Evolutionary conservation across 208 protist species (phyloP).

Genomic region (Trypanosoma rangeli): DNA sequence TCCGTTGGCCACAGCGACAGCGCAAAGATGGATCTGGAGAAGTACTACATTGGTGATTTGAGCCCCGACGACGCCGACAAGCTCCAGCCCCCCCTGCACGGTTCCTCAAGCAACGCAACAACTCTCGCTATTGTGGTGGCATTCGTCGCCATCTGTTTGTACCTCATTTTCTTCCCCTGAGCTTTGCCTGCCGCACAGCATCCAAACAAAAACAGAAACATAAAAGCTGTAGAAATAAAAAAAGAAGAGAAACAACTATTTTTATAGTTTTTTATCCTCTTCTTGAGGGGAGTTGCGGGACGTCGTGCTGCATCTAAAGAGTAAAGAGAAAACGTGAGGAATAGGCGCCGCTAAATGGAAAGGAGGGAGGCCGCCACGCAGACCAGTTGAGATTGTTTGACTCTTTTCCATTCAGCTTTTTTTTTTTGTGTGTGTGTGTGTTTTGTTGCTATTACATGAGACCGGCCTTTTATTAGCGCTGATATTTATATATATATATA

Average conservation of each 20-base stretch:
- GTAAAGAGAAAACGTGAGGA: too few species aligned
- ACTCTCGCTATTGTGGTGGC: constrained; percentile 35
- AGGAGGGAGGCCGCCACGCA: too few species aligned
- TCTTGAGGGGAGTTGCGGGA: too few species aligned
- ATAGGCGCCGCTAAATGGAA: too few species aligned
- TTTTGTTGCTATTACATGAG: too few species aligned
- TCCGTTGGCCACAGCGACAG: constrained; percentile 71
- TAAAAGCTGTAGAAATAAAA: neutral
- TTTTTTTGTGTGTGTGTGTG: too few species aligned
- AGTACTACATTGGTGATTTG: constrained; percentile 81
- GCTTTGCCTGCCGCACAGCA: neutral
- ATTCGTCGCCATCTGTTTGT: constrained; percentile 27
- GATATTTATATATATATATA: too few species aligned
- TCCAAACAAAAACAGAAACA: neutral
- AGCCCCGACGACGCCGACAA: constrained; percentile 47
- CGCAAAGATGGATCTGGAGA: constrained; percentile 63
- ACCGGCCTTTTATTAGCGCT: too few species aligned
- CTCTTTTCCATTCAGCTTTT: too few species aligned
- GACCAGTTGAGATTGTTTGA: too few species aligned
- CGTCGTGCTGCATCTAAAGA: too few species aligned
- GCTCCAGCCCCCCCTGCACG: constrained; percentile 34
- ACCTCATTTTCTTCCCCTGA: constrained; percentile 29
- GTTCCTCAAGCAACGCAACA: constrained; percentile 17
- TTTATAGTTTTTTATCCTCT: too few species aligned
- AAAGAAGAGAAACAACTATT: neutral